These are phyloP conservation scores for Hemisphaericaspora nanyangensis DNA, from an alignment of 805 yeast genomes.

Conservation along the genomic window DNA sequence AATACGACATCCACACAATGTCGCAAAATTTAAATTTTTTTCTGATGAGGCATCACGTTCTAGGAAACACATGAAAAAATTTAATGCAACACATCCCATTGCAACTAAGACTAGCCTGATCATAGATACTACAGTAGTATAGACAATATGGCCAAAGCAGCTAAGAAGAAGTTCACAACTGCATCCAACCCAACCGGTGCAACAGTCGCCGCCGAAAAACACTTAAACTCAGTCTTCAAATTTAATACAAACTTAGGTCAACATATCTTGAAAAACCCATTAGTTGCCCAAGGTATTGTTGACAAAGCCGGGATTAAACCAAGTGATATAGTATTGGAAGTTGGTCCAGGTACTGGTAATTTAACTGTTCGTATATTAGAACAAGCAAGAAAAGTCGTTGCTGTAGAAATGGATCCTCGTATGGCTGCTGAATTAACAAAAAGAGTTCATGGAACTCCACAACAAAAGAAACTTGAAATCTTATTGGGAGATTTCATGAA, in stretches of 20 bases:
- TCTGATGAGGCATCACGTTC: too few species aligned
- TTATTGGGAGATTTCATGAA: conserved; percentile 95
- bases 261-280: conserved; percentile 92
- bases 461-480: conserved; percentile 85
- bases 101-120: too few species aligned
- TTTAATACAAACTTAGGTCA: conserved; percentile 97
- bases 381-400: conserved; percentile 89
- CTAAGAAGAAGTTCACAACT: conserved; percentile 55
- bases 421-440: conserved; percentile 99
- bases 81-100: too few species aligned
- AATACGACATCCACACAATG: too few species aligned
- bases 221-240: conserved; percentile 81
- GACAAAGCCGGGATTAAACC: conserved; percentile 94
- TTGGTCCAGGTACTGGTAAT: conserved; percentile 99
- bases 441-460: conserved; percentile 96
- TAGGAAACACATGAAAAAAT: too few species aligned
- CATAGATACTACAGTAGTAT: too few species aligned
- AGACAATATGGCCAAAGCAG: conserved; percentile 70
- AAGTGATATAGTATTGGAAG: conserved; percentile 89
- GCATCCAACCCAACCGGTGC: conserved; percentile 46
- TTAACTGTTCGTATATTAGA: conserved; percentile 89
- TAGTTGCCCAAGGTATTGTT: conserved; percentile 96
- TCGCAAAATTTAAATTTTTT: too few species aligned
- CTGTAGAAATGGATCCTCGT: conserved; percentile 98
- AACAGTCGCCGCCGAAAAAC: conserved; percentile 66